A percentile compares a stretch with the other conserved stretches of the same genome.
Conservation (phyloP, 163 green algal species). For the Scenedesmus sp. region DNA sequence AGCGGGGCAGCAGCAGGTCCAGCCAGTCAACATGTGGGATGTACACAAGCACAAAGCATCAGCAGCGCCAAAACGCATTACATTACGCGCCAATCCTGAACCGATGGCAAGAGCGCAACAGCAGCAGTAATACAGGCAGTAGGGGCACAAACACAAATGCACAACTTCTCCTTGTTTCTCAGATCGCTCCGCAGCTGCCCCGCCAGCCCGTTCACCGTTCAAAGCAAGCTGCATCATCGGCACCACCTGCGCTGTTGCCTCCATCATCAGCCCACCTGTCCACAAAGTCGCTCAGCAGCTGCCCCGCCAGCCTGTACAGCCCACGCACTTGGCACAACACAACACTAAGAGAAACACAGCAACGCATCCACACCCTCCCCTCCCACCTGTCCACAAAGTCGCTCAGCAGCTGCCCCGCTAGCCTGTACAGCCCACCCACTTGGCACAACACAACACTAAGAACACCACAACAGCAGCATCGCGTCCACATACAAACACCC, state of each 20-base stretch:
- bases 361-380: not conserved
- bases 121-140: no score
- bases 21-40: no score
- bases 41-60: no score
- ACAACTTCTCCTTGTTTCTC: no score
- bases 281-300: constrained; percentile 96
- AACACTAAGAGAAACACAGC: not conserved
- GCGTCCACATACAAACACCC: not conserved
- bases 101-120: no score
- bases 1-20: no score
- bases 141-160: no score
- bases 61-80: no score
- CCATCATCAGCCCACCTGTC: constrained; percentile 68
- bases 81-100: no score
- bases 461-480: not conserved
- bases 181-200: constrained; percentile 96
- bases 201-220: constrained; percentile 90
- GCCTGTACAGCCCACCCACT: constrained; percentile 82
- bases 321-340: constrained; percentile 41
- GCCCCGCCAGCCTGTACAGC: constrained; percentile 90
- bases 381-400: constrained; percentile 93
- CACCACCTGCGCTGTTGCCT: no score
- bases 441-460: not conserved
- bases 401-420: constrained; percentile 93
- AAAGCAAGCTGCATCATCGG: no score